These are phyloP conservation scores for Ichthyophthirius multifiliis DNA, from an alignment of 169 alveolate genomes.

Conservation along the genomic window DNA sequence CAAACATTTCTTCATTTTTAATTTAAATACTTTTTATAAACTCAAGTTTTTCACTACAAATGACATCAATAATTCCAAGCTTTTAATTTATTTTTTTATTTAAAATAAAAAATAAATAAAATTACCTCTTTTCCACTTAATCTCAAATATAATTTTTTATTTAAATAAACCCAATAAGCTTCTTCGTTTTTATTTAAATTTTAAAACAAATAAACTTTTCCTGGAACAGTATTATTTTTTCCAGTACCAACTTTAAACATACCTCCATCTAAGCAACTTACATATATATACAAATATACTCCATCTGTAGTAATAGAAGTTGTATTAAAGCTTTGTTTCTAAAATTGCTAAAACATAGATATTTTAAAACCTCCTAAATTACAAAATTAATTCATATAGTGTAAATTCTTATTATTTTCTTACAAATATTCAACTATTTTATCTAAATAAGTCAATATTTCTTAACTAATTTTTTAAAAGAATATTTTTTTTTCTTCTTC, in stretches of 20 bases:
- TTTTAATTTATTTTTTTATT: not conserved
- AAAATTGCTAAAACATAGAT: slow-evolving; percentile 30
- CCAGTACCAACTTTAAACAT: slow-evolving; percentile 88
- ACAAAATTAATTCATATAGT: slow-evolving; percentile 38
- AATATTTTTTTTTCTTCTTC: not conserved
- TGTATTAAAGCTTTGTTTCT: slow-evolving; percentile 6
- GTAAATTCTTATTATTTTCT: slow-evolving; percentile 14
- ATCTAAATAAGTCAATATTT: not conserved
- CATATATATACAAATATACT: slow-evolving; percentile 64
- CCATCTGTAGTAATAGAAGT: slow-evolving; percentile 80
- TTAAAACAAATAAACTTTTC: slow-evolving; percentile 72
- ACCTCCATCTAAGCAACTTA: slow-evolving; percentile 74
- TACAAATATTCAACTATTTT: not conserved
- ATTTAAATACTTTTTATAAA: slow-evolving; percentile 40
- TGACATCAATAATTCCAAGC: slow-evolving; percentile 12
- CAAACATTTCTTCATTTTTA: slow-evolving; percentile 55
- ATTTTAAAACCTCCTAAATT: slow-evolving; percentile 55
- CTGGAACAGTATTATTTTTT: slow-evolving; percentile 69
- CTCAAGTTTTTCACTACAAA: not conserved
- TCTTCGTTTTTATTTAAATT: slow-evolving; percentile 62
- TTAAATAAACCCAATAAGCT: slow-evolving; percentile 77
- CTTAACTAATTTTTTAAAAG: not conserved
- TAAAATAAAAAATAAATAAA: not conserved
- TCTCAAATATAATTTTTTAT: slow-evolving; percentile 79
- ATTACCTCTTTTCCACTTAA: slow-evolving; percentile 49